phyloP scores from a whole-genome alignment of 2,329 filamentous ascomycete genomes.

The Xylaria sp. region DNA sequence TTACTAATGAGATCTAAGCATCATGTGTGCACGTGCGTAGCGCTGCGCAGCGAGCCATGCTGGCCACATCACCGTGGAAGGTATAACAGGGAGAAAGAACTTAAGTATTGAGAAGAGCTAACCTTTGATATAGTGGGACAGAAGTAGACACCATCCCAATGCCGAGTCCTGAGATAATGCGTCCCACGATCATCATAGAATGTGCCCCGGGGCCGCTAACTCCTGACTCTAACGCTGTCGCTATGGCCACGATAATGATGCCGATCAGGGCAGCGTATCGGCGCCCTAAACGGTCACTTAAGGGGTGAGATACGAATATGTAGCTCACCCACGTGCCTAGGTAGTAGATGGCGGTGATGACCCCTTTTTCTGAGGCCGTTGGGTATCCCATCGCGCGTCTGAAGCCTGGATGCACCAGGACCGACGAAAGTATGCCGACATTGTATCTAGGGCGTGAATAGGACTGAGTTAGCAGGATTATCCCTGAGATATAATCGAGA shows the following conservation, averaged over 20 bases:
- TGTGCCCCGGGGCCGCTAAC: conserved; percentile 56
- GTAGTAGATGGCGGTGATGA: conserved; percentile 69
- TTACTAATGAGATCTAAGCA: not conserved
- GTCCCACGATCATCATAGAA: conserved; percentile 61
- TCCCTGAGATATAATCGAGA: not conserved
- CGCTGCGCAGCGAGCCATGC: no score
- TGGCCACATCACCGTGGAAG: not conserved
- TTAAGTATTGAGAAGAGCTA: not conserved
- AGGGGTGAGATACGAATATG: conserved; percentile 63
- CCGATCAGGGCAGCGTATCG: conserved; percentile 63
- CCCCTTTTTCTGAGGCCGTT: conserved; percentile 58
- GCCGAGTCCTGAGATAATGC: conserved; percentile 64
- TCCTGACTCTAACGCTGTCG: conserved; percentile 60
- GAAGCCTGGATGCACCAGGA: conserved; percentile 68
- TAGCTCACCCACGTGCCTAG: conserved; percentile 67
- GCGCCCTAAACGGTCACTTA: conserved; percentile 63
- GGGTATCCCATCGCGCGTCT: conserved; percentile 58
- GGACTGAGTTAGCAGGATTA: not conserved
- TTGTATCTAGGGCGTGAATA: conserved; percentile 59
- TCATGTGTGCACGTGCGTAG: not conserved
- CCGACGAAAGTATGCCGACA: conserved; percentile 66
- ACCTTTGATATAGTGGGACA: conserved; percentile 69
- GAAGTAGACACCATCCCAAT: conserved; percentile 66
- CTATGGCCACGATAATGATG: conserved; percentile 59
- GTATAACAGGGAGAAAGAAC: not conserved